Evolutionary conservation across 139 green algal genomes (phyloP), one percentile per base, ranked within the genome.

Genomic region (Eudorina sp.): DNA sequence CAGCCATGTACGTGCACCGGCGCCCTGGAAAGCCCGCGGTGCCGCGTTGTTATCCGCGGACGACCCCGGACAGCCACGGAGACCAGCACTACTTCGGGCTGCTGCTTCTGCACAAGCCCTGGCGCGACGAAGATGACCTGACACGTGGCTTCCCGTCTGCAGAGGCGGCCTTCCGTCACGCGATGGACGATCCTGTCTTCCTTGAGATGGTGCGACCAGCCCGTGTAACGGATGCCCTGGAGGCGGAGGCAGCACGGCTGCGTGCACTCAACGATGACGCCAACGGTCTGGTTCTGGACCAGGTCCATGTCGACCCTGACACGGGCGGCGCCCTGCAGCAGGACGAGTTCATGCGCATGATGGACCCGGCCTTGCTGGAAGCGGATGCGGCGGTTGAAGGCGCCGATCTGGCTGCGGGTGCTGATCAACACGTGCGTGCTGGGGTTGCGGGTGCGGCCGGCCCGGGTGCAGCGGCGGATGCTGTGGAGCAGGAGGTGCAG

Each of bases 251-350:
- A 13, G 51, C 16, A 16, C 51, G 51, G 16, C 51, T 60, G 14
- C 13, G 51, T 13, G 51, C 51, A 16, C 51, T 60, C 16, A 16
- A 74, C 5, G 18, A 74, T 74, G 66, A 74, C 66, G 66, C 66
- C 5, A 18, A 45, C 66, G 66, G 66, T 25, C 31, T 74, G 66
- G 34, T 74, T 4, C 66, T 74, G n/a, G 66, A 74, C 66, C 66
- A 74, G 66, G 66, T 74, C 66, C 66, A 74, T 45, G 66, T n/a
- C 66, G 66, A 74, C 25, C 66, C 66, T 25, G 66, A 74, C 18
- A n/a, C 66, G 7, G 66, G 66, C 31, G 66, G 31, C 6, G 66
- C 66, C 31, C 31, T 46, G 31, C 31, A 74, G 31, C 66, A 74
- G 66, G 66, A 74, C 31, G 66, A 74, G 7, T 45, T 74, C 66